Base-by-base conservation (phyloP, 2,329 filamentous ascomycete genomes). In the Cucurbitaria berberidis region DNA sequence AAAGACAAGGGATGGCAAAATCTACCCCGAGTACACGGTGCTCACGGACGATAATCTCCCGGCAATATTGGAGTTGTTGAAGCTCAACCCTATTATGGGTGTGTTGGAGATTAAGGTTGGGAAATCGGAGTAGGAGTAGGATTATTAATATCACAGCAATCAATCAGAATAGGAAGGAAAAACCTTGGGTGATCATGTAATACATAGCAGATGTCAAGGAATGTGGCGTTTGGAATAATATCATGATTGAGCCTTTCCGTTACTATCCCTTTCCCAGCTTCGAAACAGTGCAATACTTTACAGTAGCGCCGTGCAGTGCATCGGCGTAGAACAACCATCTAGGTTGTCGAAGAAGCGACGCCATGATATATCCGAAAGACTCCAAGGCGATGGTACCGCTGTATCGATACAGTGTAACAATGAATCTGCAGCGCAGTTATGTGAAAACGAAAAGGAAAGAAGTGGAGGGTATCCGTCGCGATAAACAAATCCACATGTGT, bases 1-100 rank as follows among this genome's bases (percentile, higher is more conserved):
- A 15, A 59, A 58, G 40, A 62, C 51, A 8, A 55, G 69, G 13
- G 72, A 74, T 21, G 47, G 53, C 19, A 74, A 69, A 27, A 59
- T 69, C 3, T 74, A 70, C 70, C 72, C 70, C 3, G 69, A 74
- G 46, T 70, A 67, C 18, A 74, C 72, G 5, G 51, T 72, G 8
- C 42, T 74, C 42, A 73, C 69, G 18, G 68, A 73, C 10, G 62
- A 64, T 43, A 74, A 74, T 41, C 55, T 68, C 5, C 34, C 40
- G 3, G 70, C 68, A 11, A 45, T 74, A 11, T 7, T 72, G 39
- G 68, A 70, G 60, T 10, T 73, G 60, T 26, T 74, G 44, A 64
- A 61, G 59, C 11, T 57, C 32, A 63, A 62, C 16, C 55, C 48
- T 0, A 62, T 57, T 35, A 68, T 59, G 53, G 72, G 70, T 51